These are phyloP conservation scores for Magnaporthiopsis rhizophila DNA, from an alignment of 2,329 filamentous ascomycete genomes.

Conservation along the genomic window DNA sequence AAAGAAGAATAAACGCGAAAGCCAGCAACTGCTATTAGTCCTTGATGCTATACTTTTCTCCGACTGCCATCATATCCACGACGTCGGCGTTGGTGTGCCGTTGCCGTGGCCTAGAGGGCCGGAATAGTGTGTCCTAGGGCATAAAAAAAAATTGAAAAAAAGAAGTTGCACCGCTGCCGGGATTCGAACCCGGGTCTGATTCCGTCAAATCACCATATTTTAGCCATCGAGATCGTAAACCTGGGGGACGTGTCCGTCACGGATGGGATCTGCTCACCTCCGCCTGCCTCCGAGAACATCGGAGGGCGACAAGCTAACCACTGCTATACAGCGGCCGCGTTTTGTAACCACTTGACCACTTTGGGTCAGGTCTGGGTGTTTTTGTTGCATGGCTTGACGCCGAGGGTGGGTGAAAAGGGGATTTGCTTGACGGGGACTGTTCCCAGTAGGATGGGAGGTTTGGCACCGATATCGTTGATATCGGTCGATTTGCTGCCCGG, in stretches of 20 bases:
- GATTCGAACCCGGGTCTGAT: not conserved
- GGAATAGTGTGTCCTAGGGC: no score
- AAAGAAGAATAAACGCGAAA: not conserved
- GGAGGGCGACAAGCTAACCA: not conserved
- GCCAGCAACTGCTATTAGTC: not conserved
- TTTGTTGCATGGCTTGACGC: not conserved
- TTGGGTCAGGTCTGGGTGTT: not conserved
- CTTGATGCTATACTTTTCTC: no score
- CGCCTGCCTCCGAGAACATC: not conserved
- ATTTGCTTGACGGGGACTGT: not conserved
- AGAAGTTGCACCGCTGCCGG: not conserved
- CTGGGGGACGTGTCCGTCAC: not conserved
- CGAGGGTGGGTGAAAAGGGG: not conserved
- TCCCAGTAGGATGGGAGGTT: fast-evolving
- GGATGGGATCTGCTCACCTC: not conserved
- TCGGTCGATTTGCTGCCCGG: not conserved
- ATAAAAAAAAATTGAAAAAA: not conserved
- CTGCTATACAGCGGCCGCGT: not conserved
- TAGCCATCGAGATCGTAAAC: not conserved
- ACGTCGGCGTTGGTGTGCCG: no score
- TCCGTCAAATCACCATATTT: not conserved
- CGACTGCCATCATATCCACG: no score
- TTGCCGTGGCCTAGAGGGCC: no score
- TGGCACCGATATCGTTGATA: not conserved
- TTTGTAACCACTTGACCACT: not conserved